Evolutionary conservation across 2,329 filamentous ascomycete genomes (phyloP).

Genomic region (Penicillium oxalicum): DNA sequence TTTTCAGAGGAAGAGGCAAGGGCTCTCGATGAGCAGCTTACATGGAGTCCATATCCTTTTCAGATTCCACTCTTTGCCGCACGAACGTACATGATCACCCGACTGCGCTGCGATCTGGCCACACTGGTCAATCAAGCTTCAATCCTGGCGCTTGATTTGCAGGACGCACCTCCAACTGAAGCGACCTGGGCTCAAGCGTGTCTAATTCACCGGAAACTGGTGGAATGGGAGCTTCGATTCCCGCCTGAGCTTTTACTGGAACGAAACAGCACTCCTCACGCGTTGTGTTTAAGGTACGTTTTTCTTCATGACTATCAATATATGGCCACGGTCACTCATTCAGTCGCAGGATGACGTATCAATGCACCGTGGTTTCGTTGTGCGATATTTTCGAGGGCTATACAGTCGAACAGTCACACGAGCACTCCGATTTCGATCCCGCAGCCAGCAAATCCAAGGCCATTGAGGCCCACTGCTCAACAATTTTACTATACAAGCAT

Average conservation of each 20-base stretch:
- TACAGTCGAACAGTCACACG: not conserved
- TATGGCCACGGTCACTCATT: not conserved
- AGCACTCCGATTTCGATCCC: not conserved
- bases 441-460: not conserved
- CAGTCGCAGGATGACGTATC: not conserved
- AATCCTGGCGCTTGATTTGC: not conserved
- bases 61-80: not conserved
- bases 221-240: not conserved
- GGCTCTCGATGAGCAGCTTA: slow-evolving; percentile 9
- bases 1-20: slow-evolving; percentile 15
- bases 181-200: not conserved
- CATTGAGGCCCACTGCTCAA: slow-evolving; percentile 16
- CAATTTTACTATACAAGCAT: slow-evolving; percentile 17
- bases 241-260: not conserved
- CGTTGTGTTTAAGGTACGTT: not conserved
- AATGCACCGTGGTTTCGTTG: not conserved
- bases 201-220: not conserved
- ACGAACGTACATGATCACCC: not conserved
- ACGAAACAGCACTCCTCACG: slow-evolving; percentile 1
- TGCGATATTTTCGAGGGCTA: not conserved
- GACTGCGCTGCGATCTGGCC: not conserved
- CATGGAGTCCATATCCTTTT: slow-evolving; percentile 15
- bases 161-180: not conserved
- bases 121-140: not conserved
- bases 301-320: not conserved